phyloP scores from a whole-genome alignment of 148 eudicot genomes.

The Heliamphora exappendiculata region DNA sequence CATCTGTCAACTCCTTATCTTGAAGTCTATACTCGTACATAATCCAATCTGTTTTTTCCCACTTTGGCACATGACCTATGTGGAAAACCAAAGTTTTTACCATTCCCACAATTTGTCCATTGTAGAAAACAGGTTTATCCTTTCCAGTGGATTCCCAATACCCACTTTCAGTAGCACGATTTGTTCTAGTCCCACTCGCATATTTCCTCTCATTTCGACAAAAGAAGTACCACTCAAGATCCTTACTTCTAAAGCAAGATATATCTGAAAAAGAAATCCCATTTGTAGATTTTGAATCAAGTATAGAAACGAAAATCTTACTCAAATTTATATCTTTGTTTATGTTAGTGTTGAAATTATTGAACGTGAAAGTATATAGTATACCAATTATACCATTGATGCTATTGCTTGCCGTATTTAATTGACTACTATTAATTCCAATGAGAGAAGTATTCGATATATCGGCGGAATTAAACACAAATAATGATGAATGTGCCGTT shows the following conservation, averaged over 20 bases:
- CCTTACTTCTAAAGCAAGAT: constrained; percentile 40
- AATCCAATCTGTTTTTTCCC: constrained; percentile 78
- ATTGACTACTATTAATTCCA: too few relatives aligned
- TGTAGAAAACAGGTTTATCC: constrained; percentile 33
- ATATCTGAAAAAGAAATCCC: constrained; percentile 23
- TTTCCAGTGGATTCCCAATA: constrained; percentile 84
- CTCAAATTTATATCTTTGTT: too few relatives aligned
- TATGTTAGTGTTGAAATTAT: too few relatives aligned
- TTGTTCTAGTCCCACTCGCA: constrained; percentile 42
- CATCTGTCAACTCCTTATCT: constrained; percentile 31
- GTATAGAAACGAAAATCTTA: too few relatives aligned
- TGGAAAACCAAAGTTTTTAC: constrained; percentile 70
- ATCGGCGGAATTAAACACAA: too few relatives aligned
- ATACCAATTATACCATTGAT: too few relatives aligned
- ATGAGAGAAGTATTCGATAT: too few relatives aligned
- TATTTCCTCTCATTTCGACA: constrained; percentile 57
- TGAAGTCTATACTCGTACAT: constrained; percentile 59
- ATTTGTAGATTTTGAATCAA: too few relatives aligned
- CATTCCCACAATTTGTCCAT: constrained; percentile 40
- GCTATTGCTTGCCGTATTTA: too few relatives aligned
- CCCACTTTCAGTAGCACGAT: constrained; percentile 55
- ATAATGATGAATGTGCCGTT: too few relatives aligned
- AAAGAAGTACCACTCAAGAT: constrained; percentile 71
- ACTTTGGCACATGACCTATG: constrained; percentile 48
- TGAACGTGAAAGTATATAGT: too few relatives aligned